Percentiles rank a stretch among this genome's conserved stretches.
Evolutionary conservation across 2,329 filamentous ascomycete genomes (phyloP).

Genomic region (Pseudocercospora crystallina): DNA sequence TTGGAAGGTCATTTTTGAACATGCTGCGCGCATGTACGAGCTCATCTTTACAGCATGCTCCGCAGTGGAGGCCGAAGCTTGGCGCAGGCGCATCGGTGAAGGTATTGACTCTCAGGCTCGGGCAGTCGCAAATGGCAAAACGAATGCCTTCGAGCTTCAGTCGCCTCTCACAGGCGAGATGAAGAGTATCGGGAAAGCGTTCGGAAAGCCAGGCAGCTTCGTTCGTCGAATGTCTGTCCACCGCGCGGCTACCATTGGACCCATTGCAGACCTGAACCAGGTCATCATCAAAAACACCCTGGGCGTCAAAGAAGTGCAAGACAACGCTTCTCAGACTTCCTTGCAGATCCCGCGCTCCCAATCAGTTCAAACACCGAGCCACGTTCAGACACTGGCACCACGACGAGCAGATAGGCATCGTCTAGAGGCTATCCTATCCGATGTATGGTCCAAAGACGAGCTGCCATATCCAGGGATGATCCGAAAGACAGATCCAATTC

Average conservation of each 20-base stretch:
- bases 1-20: constrained; percentile 88
- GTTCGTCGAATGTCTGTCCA: constrained; percentile 75
- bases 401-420: constrained; percentile 72
- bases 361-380: constrained; percentile 69
- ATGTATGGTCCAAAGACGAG: constrained; percentile 80
- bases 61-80: constrained; percentile 73
- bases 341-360: constrained; percentile 73
- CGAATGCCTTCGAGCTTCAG: constrained; percentile 53
- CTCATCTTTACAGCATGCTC: constrained; percentile 85
- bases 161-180: constrained; percentile 69
- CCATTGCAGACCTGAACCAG: constrained; percentile 67
- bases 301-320: constrained; percentile 58
- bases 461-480: constrained; percentile 82
- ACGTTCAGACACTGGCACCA: constrained; percentile 70
- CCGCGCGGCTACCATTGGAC: constrained; percentile 70
- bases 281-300: constrained; percentile 86
- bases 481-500: constrained; percentile 67
- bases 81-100: constrained; percentile 67
- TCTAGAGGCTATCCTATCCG: constrained; percentile 69
- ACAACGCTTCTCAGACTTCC: constrained; percentile 42
- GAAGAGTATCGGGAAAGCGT: constrained; percentile 71
- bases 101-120: constrained; percentile 52
- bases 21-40: constrained; percentile 74
- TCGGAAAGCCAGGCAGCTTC: constrained; percentile 66
- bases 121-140: constrained; percentile 51